Percentiles rank a stretch among this genome's conserved stretches.
Evolutionary conservation across 2,329 filamentous ascomycete species (phyloP).

Genomic region (Fusarium piperis): DNA sequence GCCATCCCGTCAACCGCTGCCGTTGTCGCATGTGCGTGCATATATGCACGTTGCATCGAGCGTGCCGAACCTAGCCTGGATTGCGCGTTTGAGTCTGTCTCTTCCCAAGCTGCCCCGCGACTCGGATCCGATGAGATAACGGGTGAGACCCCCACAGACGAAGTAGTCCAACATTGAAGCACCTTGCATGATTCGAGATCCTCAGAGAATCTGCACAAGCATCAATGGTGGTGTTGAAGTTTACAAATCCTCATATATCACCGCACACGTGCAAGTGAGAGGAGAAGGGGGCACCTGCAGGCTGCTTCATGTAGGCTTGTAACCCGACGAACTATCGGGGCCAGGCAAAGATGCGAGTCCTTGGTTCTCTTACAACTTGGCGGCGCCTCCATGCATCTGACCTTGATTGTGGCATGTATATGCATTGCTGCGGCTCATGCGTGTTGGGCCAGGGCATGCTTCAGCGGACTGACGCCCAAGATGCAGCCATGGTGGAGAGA

Average conservation of each 20-base stretch:
- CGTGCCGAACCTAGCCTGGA: conserved; percentile 18
- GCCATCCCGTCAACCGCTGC: not conserved
- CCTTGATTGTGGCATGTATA: not conserved
- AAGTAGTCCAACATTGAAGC: not conserved
- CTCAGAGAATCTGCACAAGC: not conserved
- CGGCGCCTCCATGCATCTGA: not conserved
- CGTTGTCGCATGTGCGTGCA: conserved; percentile 6
- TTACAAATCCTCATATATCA: conserved; percentile 1
- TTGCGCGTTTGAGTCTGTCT: conserved; percentile 4
- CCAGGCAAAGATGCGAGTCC: not conserved
- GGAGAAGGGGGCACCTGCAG: conserved; percentile 1
- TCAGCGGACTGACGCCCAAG: not conserved
- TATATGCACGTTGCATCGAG: conserved; percentile 12
- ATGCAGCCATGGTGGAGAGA: not conserved
- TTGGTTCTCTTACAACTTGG: not conserved
- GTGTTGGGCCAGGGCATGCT: conserved; percentile 8
- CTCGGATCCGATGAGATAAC: conserved; percentile 6
- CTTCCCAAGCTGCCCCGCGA: not conserved
- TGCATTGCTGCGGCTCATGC: conserved; percentile 7
- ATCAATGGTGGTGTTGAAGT: not conserved
- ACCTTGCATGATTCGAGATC: conserved; percentile 2
- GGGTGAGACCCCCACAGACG: conserved; percentile 11
- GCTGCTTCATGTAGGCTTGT: not conserved
- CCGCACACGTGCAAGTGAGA: conserved; percentile 1
- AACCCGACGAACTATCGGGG: not conserved